A percentile compares a stretch with the other conserved stretches of the same genome.
phyloP scores from a whole-genome alignment of 768 basidiomycete species.

The Podaxis pistillaris region DNA sequence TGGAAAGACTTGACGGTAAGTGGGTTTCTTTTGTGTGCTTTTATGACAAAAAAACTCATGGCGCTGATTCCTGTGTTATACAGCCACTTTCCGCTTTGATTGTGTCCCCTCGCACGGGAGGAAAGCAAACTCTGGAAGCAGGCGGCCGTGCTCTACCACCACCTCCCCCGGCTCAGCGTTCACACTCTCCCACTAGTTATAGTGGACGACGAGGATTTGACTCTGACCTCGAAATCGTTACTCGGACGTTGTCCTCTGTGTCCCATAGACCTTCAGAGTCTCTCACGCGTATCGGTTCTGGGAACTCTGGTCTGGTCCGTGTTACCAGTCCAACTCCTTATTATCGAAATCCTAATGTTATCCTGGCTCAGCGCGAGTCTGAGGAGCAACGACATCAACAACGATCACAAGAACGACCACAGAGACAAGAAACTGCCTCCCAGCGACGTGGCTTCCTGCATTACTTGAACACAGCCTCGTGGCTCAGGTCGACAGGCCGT shows the following conservation, averaged over 20 bases:
- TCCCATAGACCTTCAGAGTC: background rate
- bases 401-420: background rate
- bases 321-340: constrained; percentile 7
- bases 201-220: background rate
- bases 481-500: background rate
- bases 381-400: background rate
- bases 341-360: constrained; percentile 6
- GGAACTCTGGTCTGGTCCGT: background rate
- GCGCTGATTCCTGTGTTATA: background rate
- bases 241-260: constrained; percentile 3
- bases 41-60: background rate
- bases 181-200: background rate
- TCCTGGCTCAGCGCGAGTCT: background rate
- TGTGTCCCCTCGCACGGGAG: background rate
- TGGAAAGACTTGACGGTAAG: constrained; percentile 14
- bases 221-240: background rate
- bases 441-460: background rate
- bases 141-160: background rate
- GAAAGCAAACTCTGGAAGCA: background rate
- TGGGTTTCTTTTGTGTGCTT: background rate
- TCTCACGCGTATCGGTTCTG: background rate
- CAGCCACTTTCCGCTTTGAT: constrained; percentile 11
- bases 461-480: constrained; percentile 5
- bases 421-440: background rate
- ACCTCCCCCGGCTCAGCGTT: background rate